Percentiles rank a stretch among this genome's conserved stretches.
phyloP scores from a whole-genome alignment of 2,329 filamentous ascomycete genomes.

The Blastomyces silverae region DNA sequence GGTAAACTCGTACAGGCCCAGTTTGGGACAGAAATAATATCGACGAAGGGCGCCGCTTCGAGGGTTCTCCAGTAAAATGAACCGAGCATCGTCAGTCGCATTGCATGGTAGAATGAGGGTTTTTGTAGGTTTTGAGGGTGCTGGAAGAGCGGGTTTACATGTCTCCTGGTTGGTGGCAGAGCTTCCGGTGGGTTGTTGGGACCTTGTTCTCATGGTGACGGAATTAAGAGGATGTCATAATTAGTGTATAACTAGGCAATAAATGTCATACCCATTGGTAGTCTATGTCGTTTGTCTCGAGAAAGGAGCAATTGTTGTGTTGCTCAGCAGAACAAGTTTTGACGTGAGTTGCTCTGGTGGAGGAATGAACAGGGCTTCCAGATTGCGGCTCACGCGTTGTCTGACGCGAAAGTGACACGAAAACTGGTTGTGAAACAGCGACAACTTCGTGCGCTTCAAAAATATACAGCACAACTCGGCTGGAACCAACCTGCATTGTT shows the following conservation, averaged over 20 bases:
- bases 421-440: neutral
- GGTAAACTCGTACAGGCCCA: slow-evolving; percentile 57
- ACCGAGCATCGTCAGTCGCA: slow-evolving; percentile 47
- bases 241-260: neutral
- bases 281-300: neutral
- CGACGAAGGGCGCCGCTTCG: slow-evolving; percentile 43
- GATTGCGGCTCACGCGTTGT: slow-evolving; percentile 7
- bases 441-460: neutral
- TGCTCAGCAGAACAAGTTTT: neutral
- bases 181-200: slow-evolving; percentile 23
- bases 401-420: slow-evolving; percentile 8
- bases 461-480: neutral
- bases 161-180: slow-evolving; percentile 17
- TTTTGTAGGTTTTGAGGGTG: slow-evolving; percentile 33
- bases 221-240: neutral
- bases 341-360: neutral
- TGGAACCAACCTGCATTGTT: neutral
- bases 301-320: neutral
- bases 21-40: slow-evolving; percentile 54
- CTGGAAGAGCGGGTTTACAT: slow-evolving; percentile 23
- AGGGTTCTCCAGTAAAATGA: slow-evolving; percentile 52
- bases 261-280: neutral
- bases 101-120: slow-evolving; percentile 53
- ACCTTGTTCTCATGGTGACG: slow-evolving; percentile 30
- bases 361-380: too few relatives aligned